Evolutionary conservation across 2,329 filamentous ascomycete genomes (phyloP).

Genomic region (Chalara sp.): DNA sequence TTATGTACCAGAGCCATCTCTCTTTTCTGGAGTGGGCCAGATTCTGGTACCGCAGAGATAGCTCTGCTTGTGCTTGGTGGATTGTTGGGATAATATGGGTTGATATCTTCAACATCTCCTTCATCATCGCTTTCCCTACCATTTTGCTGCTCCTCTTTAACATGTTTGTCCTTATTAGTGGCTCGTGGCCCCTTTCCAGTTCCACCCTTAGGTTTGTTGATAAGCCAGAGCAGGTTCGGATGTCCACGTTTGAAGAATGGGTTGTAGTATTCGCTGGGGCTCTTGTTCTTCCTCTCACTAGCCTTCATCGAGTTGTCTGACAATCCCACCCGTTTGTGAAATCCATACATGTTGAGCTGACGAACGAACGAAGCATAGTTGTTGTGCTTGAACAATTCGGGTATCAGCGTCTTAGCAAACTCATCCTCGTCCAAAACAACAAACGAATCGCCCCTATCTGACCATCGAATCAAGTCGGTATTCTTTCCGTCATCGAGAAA

Average conservation of each 20-base stretch:
- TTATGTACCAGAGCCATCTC: slow-evolving; percentile 72
- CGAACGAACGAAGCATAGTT: slow-evolving; percentile 74
- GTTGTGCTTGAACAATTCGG: slow-evolving; percentile 73
- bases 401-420: slow-evolving; percentile 67
- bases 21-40: slow-evolving; percentile 52
- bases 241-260: slow-evolving; percentile 92
- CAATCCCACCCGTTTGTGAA: slow-evolving; percentile 69
- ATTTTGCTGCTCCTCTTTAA: slow-evolving; percentile 50
- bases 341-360: slow-evolving; percentile 61
- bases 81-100: slow-evolving; percentile 15
- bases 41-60: slow-evolving; percentile 26
- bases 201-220: slow-evolving; percentile 86
- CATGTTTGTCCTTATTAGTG: slow-evolving; percentile 44
- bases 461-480: slow-evolving; percentile 93
- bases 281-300: slow-evolving; percentile 95
- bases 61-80: slow-evolving; percentile 22
- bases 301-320: slow-evolving; percentile 98
- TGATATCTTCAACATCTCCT: slow-evolving; percentile 33
- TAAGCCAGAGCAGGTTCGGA: slow-evolving; percentile 89
- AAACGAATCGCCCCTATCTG: slow-evolving; percentile 92
- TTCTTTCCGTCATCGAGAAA: slow-evolving; percentile 92
- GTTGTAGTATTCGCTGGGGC: slow-evolving; percentile 96
- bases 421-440: slow-evolving; percentile 95
- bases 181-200: slow-evolving; percentile 48
- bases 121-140: slow-evolving; percentile 63